phyloP scores from a whole-genome alignment of 805 yeast genomes.

The Cyberlindnera maritima region DNA sequence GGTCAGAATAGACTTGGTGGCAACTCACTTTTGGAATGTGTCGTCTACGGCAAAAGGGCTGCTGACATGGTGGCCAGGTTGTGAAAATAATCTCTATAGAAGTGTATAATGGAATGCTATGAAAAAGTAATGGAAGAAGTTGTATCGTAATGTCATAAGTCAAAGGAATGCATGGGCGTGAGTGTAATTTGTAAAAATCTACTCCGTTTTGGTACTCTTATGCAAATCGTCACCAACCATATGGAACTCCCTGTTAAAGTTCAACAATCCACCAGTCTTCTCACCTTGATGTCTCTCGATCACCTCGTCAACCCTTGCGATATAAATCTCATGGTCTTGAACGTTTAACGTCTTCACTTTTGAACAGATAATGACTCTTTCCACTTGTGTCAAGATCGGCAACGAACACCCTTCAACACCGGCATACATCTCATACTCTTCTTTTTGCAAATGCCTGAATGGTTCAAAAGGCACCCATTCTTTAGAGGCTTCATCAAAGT shows the following conservation, averaged over 20 bases:
- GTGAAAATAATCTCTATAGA: background rate
- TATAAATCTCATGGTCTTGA: constrained; percentile 90
- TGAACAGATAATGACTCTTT: constrained; percentile 60
- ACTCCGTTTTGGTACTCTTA: constrained; percentile 8
- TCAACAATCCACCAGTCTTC: constrained; percentile 61
- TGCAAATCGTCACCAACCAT: constrained; percentile 35
- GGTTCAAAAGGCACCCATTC: constrained; percentile 38
- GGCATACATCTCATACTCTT: constrained; percentile 34
- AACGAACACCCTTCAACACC: constrained; percentile 21
- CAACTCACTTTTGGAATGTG: constrained; percentile 26
- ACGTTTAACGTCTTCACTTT: constrained; percentile 51
- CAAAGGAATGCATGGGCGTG: background rate
- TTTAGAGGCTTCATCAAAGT: constrained; percentile 30
- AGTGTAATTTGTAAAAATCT: background rate
- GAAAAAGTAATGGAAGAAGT: background rate
- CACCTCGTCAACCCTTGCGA: constrained; percentile 70
- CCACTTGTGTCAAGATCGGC: constrained; percentile 59
- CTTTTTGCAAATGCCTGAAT: constrained; percentile 40
- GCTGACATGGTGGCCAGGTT: constrained; percentile 28
- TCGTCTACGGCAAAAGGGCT: constrained; percentile 53
- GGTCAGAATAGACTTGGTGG: constrained; percentile 54
- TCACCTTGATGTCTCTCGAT: constrained; percentile 32
- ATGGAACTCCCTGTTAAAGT: constrained; percentile 63
- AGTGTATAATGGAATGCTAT: background rate
- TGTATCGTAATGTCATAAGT: background rate